Base-by-base conservation (phyloP, 768 basidiomycete genomes). In the Auriscalpium microsporum region DNA sequence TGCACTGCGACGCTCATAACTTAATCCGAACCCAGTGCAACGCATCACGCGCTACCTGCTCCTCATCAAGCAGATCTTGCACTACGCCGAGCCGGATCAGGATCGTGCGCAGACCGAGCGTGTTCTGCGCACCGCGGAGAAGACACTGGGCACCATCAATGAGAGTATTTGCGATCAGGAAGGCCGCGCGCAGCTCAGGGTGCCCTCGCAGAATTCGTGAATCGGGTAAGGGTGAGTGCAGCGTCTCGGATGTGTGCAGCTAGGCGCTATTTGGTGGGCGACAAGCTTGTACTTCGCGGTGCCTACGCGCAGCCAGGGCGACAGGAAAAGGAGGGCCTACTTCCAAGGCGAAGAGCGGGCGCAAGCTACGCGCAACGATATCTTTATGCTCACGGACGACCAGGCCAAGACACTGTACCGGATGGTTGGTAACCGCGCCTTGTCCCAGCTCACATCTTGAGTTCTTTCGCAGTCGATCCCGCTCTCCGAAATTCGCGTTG, bases 31-130 rank as follows among this genome's bases (percentile, higher is more conserved):
- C 7, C 5, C 57, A 93, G 90, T 94, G 93, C 93, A 96, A 82
- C 84, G 95, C 9, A 84, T 97, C 54, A 96, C 95, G 0, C 79
- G 92, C 55, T 99, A 98, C 66, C 95, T 95, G 0, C 75, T 99
- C 0, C 76, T 97, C 35, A 84, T 97, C 60, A 83, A 84, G 53
- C 89, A 91, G 70, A 89, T 96, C 59, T 67, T 91, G 23, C 79
- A 84, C 19, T 90, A 94, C 66, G 94, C 92, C 2, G 83, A 86
- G 34, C 70, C 73, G 1, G 79, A 81, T 23, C 73, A 80, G 8
- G 91, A 93, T 64, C 76, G 79, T 34, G 68, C 71, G 13, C 70
- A 71, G 6, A 80, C 93, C 51, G 69, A 75, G 2, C 65, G 68
- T 0, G 77, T 88, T 0, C 76, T 89, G 1, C 69, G 76, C 8